These are phyloP conservation scores for Hypoxylon cercidicola DNA, from an alignment of 495 filamentous ascomycete species.

Conservation along the genomic window DNA sequence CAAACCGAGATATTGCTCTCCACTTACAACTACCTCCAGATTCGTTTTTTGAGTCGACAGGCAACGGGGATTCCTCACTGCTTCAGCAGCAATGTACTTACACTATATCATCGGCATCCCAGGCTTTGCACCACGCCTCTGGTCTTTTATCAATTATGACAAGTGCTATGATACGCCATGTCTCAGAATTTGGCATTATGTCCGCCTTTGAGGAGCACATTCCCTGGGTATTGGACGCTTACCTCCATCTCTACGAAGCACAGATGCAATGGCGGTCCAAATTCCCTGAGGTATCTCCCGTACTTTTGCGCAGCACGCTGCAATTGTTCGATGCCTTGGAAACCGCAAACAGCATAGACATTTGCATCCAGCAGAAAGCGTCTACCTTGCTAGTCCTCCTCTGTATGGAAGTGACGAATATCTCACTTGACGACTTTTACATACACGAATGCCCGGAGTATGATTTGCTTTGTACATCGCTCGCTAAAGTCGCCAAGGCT, in stretches of 20 bases:
- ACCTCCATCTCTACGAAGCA: constrained; percentile 43
- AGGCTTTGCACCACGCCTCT: constrained; percentile 45
- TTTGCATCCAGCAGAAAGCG: constrained; percentile 47
- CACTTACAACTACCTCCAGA: constrained; percentile 38
- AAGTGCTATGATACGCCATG: constrained; percentile 39
- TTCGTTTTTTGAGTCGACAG: constrained; percentile 25
- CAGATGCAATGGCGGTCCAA: constrained; percentile 42
- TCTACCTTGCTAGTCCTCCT: constrained; percentile 44
- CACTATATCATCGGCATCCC: constrained; percentile 32
- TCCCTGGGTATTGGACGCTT: constrained; percentile 52
- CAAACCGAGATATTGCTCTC: constrained; percentile 31
- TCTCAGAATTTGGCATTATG: constrained; percentile 22
- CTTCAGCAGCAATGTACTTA: constrained; percentile 43
- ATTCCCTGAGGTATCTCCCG: constrained; percentile 35
- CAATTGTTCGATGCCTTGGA: constrained; percentile 37
- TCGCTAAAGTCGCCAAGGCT: constrained; percentile 48
- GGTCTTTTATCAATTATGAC: constrained; percentile 48
- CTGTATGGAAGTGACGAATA: constrained; percentile 43
- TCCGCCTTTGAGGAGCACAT: constrained; percentile 43
- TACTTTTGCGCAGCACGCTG: constrained; percentile 42
- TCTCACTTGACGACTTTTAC: constrained; percentile 15
- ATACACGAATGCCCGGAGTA: constrained; percentile 19
- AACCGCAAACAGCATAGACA: constrained; percentile 24
- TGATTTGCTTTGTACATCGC: constrained; percentile 39
- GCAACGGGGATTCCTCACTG: constrained; percentile 6